Base-by-base conservation (phyloP, 148 eudicot genomes). In the Fagopyrum homotropicum region DNA sequence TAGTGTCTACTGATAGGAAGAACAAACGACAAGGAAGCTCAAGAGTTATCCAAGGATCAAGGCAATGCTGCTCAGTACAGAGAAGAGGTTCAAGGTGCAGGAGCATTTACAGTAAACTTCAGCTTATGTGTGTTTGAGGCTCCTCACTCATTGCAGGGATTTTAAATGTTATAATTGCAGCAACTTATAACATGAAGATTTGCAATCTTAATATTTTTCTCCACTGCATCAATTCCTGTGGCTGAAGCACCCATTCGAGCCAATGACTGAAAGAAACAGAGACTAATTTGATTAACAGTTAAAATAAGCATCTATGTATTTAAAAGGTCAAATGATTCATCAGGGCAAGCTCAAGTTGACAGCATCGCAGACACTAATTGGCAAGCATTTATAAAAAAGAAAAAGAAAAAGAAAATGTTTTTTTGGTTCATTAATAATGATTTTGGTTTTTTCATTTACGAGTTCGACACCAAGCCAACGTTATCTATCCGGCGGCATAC, bases 231-330 rank as follows among this genome's bases (percentile, higher is more conserved):
- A 75, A 94, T 69, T 74, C 97, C 98, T 14, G 83, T 94, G 30
- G 91, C 98, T 51, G 85, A 76, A 79, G 98, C 98, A 77, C 98
- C 98, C 97, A 94, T 85, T 17, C 97, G 91, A 76, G 98, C 96
- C 40, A 94, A 85, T 77, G 98, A 93, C 98, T 94, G 84, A 79
- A 73, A 70, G 47, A 45, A 70, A 70, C 15, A 45, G 69, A 61
- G 7, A 63, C 16, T 4, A 63, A 29, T 61, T 61, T 63, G 44
- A 4, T 4, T 4, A 63, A 30, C 30, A 26, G 44, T 11, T 30
- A 30, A 29, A 4, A 29, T 40, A 29, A 61, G 68, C 44, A 9
- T 61, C 30, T 14, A 61, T 1, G 5, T 29, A 29, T 26, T 61
- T 29, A 26, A 9, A 61, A 29, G 44, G 44, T 0, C 15, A 29